These are phyloP conservation scores for Lentinula detonsa DNA, from an alignment of 768 basidiomycete genomes.

Conservation along the genomic window DNA sequence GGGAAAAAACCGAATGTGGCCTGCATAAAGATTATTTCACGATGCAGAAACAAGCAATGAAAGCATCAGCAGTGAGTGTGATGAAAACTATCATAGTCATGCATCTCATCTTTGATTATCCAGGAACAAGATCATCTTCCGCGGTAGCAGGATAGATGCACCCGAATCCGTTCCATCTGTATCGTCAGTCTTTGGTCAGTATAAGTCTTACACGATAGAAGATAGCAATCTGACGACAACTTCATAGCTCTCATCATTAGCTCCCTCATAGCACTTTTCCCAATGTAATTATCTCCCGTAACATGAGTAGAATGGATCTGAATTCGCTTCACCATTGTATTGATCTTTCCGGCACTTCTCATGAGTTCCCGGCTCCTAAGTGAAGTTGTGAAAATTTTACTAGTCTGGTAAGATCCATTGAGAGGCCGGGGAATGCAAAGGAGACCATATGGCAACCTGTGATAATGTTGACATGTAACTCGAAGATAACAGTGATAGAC, in stretches of 20 bases:
- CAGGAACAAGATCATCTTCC: constrained; percentile 6
- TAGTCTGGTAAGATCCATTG: not conserved
- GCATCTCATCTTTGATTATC: not conserved
- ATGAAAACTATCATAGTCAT: not conserved
- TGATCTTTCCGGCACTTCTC: not conserved
- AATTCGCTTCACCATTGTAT: not conserved
- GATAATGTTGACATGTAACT: not conserved
- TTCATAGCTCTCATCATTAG: not conserved
- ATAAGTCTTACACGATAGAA: not conserved
- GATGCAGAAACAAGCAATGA: constrained; percentile 54
- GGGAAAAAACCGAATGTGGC: constrained; percentile 92
- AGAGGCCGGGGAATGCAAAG: not conserved
- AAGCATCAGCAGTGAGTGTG: constrained; percentile 2
- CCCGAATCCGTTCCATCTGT: not conserved
- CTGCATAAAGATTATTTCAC: constrained; percentile 87
- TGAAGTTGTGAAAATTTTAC: not conserved
- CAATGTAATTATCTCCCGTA: not conserved
- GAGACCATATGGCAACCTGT: not conserved
- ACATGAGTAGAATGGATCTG: not conserved
- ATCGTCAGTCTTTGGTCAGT: not conserved
- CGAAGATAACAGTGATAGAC: not conserved
- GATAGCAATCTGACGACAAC: not conserved
- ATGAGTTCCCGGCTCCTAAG: not conserved
- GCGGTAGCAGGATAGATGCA: not conserved
- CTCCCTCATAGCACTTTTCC: not conserved